Conservation (phyloP, 768 basidiomycete genomes). For the Pleurotus tuoliensis region DNA sequence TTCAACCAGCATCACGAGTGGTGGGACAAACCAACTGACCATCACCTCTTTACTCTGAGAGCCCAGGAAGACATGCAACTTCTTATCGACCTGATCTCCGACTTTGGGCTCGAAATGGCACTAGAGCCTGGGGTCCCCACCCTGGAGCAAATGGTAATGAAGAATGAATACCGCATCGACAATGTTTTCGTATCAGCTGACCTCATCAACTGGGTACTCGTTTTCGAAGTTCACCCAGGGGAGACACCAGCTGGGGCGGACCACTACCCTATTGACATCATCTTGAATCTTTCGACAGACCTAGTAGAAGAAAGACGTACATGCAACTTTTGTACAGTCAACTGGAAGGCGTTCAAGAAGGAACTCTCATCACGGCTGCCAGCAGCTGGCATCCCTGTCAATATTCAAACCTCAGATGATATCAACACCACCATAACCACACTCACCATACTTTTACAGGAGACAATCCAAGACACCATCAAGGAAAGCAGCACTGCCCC, state of each 20-base stretch:
- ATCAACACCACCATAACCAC: neutral
- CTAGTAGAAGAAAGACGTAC: neutral
- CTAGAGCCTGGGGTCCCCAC: conserved; percentile 33
- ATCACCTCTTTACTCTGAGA: conserved; percentile 29
- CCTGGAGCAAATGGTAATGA: conserved; percentile 18
- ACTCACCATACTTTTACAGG: conserved; percentile 8
- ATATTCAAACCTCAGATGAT: neutral
- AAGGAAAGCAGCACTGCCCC: conserved; percentile 13
- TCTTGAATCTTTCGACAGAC: conserved; percentile 17
- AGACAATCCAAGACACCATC: conserved; percentile 15
- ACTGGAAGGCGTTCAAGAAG: conserved; percentile 27
- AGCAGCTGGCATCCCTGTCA: neutral
- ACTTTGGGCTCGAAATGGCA: conserved; percentile 26
- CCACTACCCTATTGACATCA: conserved; percentile 34
- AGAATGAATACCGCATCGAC: conserved; percentile 35
- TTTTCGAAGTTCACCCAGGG: conserved; percentile 21
- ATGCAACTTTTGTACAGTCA: conserved; percentile 22
- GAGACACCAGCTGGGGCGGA: conserved; percentile 25
- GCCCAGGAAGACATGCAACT: conserved; percentile 17
- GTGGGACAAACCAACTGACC: conserved; percentile 30
- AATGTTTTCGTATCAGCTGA: conserved; percentile 34
- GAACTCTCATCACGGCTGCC: conserved; percentile 9
- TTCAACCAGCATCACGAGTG: conserved; percentile 38
- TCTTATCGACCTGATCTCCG: conserved; percentile 22
- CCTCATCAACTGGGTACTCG: conserved; percentile 15